Evolutionary conservation across 495 filamentous ascomycete species (phyloP), one percentile per base, ranked within the genome.

Genomic region (Daldinia grandis): DNA sequence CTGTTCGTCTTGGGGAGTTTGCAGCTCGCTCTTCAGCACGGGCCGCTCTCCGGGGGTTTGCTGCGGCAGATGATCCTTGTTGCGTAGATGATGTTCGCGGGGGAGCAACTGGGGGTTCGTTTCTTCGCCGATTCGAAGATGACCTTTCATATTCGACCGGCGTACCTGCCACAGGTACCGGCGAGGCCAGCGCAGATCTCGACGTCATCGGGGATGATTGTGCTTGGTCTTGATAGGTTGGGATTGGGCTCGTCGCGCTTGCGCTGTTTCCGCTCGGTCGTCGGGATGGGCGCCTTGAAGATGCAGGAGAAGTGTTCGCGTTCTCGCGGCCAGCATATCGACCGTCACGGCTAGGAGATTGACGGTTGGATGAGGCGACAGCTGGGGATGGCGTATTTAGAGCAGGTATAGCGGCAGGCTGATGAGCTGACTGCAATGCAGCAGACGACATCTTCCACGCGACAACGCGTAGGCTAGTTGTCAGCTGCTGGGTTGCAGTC

Each of bases 61-160:
- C 58, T 15, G 72, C 59, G n/a, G 78, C 78, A 17, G 75, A 75
- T 4, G 75, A 62, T 27, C 60, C 58, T 17, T 75, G 64, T 58
- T 72, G 76, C 37, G 87, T 87, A 27, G 88, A 90, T 10, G 88
- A 90, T 1, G 88, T 90, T 60, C 90, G 86, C 30, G 88, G 87
- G 42, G 88, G 89, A 61, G 85, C 87, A 64, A 86, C 84, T 75
- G 79, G 75, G 61, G 78, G 74, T 78, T 80, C 82, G 68, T 71
- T 72, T 49, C 75, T 78, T 73, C 74, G 81, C 8, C 81, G 77
- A 37, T 75, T 78, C 19, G 78, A 75, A 27, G 74, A 62, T 33
- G 86, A 78, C 24, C 80, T 80, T 73, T 82, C 61, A 68, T 80
- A 72, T 62, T 84, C 75, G 74, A 82, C 76, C 38, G 77, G 78